Evolutionary conservation across 208 protist genomes (phyloP).

Genomic region (Crithidia fasciculata): DNA sequence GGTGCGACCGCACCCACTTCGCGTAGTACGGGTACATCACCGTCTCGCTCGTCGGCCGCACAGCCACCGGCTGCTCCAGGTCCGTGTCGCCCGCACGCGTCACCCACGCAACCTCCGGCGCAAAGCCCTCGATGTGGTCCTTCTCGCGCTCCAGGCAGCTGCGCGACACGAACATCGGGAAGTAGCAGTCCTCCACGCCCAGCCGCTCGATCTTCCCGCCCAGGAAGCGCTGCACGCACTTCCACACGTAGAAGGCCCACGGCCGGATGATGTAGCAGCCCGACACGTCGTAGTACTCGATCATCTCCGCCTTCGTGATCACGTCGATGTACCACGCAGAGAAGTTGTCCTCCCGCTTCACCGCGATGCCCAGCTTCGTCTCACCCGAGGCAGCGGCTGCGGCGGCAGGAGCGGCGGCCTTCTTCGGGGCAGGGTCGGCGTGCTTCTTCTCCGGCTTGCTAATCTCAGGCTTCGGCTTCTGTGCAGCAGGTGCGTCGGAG

Average conservation of each 20-base stretch:
- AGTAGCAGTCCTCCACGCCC: conserved; percentile 95
- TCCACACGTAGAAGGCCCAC: conserved; percentile 98
- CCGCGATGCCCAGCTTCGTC: conserved; percentile 90
- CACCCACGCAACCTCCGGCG: conserved; percentile 96
- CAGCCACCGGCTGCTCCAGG: conserved; percentile 95
- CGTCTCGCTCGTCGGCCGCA: conserved; percentile 99
- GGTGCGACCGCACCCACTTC: conserved; percentile 98
- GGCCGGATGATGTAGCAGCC: conserved; percentile 99
- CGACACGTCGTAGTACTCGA: conserved; percentile 99
- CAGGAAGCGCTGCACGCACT: conserved; percentile 92
- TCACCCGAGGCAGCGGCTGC: conserved; percentile 34
- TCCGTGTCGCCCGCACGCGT: conserved; percentile 88
- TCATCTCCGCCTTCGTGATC: conserved; percentile 97
- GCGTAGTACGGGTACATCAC: conserved; percentile 98
- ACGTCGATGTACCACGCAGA: conserved; percentile 97
- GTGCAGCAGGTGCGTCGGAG: neutral
- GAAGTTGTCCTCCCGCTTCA: conserved; percentile 93
- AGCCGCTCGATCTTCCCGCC: conserved; percentile 89
- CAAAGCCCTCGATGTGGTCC: conserved; percentile 99
- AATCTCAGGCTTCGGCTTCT: neutral
- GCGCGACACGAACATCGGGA: conserved; percentile 98
- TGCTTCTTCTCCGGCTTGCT: neutral
- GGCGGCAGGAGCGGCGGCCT: conserved; percentile 18
- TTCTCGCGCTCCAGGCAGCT: conserved; percentile 96
- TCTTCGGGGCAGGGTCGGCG: conserved; percentile 34